Conservation (phyloP, 208 protist species). For the Crithidia brevicula region DNA sequence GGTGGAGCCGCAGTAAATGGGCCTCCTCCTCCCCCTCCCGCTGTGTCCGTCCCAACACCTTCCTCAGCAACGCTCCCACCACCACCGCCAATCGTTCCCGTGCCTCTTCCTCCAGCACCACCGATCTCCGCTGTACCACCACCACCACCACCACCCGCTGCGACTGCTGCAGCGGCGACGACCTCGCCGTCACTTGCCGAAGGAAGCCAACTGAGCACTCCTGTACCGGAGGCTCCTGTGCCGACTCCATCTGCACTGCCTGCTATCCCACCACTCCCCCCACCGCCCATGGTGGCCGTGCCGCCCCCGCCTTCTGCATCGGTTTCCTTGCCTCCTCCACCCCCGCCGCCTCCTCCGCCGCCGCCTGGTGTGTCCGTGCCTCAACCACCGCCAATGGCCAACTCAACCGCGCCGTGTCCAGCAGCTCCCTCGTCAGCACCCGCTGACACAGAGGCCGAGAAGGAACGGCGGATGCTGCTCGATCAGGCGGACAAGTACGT, state of each 20-base stretch:
- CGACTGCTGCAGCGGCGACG: no score
- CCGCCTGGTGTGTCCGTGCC: not conserved
- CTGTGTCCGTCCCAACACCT: not conserved
- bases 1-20: not conserved
- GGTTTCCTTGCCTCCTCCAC: conserved; percentile 9
- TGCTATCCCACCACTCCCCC: not conserved
- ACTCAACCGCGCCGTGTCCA: no score
- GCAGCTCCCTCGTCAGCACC: conserved; percentile 2
- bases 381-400: not conserved
- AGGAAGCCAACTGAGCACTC: not conserved
- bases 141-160: conserved; percentile 7
- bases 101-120: conserved; percentile 18
- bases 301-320: conserved; percentile 16
- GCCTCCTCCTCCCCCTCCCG: conserved; percentile 7
- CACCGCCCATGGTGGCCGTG: not conserved
- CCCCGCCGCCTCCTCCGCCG: conserved; percentile 2
- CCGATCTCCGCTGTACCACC: conserved; percentile 6
- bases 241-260: conserved; percentile 2
- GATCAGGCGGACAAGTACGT: conserved; percentile 65
- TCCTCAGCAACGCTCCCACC: not conserved
- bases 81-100: conserved; percentile 2
- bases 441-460: conserved; percentile 16
- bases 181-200: not conserved
- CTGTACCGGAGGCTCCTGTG: not conserved
- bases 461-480: conserved; percentile 43